Base-by-base conservation (phyloP, 2,329 filamentous ascomycete genomes). In the Hymenoscyphus albidus region DNA sequence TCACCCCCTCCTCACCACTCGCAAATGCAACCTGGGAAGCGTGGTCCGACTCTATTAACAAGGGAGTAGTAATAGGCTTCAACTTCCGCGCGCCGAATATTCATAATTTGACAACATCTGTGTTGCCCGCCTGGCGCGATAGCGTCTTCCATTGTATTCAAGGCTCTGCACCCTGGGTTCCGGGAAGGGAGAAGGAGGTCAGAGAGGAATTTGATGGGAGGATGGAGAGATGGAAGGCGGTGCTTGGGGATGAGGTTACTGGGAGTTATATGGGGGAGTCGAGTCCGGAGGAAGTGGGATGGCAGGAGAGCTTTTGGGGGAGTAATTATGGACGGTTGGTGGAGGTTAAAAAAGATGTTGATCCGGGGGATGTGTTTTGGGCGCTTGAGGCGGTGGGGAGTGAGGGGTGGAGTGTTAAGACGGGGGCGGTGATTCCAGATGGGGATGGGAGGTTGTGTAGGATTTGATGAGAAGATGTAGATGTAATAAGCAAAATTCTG, bases 351-450 rank as follows among this genome's bases (percentile, higher is more conserved):
- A 74, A 76, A 22, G 59, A 65, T 0, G 71, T 80, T 31, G 81
- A 84, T 64, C 81, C 81, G 0, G 60, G 72, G 0, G 80, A 80
- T 44, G 74, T 83, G 2, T 78, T 84, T 16, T 82, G 80, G 76
- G 81, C 61, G 67, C 76, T 6, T 76, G 78, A 0, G 82, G 80
- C 61, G 80, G 81, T 0, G 79, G 76, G 61, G 78, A 82, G 59
- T 62, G 63, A 65, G 42, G 59, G 59, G 32, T 40, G 35, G 58
- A 35, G 2, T n/a, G 81, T 0, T 79, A 76, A 60, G 79, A 82
- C 58, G 38, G 32, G 42, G 16, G 55, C 35, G 32, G 16, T n/a
- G 10, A 58, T 63, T 58, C 56, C 42, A 31, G 56, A 62, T 58
- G 59, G 39, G 40, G 58, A 58, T 51, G 63, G 63, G 39, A 62